These are phyloP conservation scores for Fusarium haematococcum DNA, from an alignment of 2,329 filamentous ascomycete species.

Conservation along the genomic window DNA sequence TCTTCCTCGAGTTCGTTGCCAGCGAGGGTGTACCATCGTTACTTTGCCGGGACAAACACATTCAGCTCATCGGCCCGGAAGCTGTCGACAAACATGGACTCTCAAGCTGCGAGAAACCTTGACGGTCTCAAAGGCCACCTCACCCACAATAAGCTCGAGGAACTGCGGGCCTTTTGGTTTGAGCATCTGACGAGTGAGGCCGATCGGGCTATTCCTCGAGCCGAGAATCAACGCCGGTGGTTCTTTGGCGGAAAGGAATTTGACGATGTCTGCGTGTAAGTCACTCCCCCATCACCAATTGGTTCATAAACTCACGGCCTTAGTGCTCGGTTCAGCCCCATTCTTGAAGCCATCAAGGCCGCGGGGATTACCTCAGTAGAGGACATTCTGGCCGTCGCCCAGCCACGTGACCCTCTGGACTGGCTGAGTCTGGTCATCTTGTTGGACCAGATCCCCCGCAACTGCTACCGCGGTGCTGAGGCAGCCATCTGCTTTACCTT, in stretches of 20 bases:
- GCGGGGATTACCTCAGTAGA: conserved; percentile 43
- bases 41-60: neutral
- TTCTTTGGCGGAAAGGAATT: conserved; percentile 50
- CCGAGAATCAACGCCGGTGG: conserved; percentile 48
- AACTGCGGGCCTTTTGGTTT: conserved; percentile 54
- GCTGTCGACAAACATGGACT: conserved; percentile 6
- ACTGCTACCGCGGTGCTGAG: conserved; percentile 66
- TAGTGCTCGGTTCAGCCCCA: conserved; percentile 48
- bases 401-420: conserved; percentile 46
- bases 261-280: conserved; percentile 52
- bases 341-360: conserved; percentile 49
- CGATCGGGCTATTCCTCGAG: conserved; percentile 42
- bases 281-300: neutral
- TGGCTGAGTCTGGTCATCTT: conserved; percentile 66
- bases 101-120: neutral
- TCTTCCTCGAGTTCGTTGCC: neutral
- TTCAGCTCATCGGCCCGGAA: conserved; percentile 13
- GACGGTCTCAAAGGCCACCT: conserved; percentile 35
- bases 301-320: neutral
- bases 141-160: conserved; percentile 46
- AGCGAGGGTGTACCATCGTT: conserved; percentile 1
- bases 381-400: conserved; percentile 45
- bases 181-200: conserved; percentile 47
- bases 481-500: conserved; percentile 60
- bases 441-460: conserved; percentile 73